A percentile compares a stretch with the other conserved stretches of the same genome.
These are phyloP conservation scores for Eimeria acervulina DNA, from an alignment of 169 alveolate species.

Conservation along the genomic window DNA sequence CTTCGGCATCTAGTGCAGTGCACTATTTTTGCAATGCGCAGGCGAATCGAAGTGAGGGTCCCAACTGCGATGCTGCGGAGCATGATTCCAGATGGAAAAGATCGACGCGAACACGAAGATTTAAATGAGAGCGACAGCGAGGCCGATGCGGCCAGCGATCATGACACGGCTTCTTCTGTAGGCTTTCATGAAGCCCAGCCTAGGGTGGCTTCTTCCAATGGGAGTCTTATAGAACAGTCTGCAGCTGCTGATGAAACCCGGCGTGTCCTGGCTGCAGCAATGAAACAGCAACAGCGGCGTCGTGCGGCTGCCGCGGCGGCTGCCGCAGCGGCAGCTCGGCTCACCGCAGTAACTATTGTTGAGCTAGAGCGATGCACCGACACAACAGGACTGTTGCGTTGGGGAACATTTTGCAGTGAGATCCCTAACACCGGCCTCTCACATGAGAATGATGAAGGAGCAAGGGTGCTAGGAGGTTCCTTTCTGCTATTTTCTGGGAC, in stretches of 20 bases:
- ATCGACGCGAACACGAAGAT: slow-evolving; percentile 15
- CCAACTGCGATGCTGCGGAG: slow-evolving; percentile 39
- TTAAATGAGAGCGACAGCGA: slow-evolving; percentile 70
- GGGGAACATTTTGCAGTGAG: background rate
- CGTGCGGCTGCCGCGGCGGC: slow-evolving; percentile 65
- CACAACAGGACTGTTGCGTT: background rate
- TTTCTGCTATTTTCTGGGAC: slow-evolving; percentile 55
- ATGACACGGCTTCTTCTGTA: background rate
- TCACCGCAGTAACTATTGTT: slow-evolving; percentile 50
- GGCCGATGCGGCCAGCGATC: slow-evolving; percentile 27
- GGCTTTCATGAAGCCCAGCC: background rate
- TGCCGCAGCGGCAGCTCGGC: slow-evolving; percentile 56
- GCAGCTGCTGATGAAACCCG: slow-evolving; percentile 63
- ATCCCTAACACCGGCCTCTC: background rate
- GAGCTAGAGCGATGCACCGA: background rate
- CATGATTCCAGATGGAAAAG: background rate
- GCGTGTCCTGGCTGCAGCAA: slow-evolving; percentile 59
- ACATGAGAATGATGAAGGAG: background rate
- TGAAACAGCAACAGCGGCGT: slow-evolving; percentile 68
- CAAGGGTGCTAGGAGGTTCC: background rate
- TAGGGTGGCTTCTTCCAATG: background rate
- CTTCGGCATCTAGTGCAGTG: background rate
- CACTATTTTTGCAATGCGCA: background rate
- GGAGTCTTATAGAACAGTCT: slow-evolving; percentile 4
- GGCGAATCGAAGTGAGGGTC: slow-evolving; percentile 57